Conservation (phyloP, 106 monocot species). For the Allium cepa region DNA sequence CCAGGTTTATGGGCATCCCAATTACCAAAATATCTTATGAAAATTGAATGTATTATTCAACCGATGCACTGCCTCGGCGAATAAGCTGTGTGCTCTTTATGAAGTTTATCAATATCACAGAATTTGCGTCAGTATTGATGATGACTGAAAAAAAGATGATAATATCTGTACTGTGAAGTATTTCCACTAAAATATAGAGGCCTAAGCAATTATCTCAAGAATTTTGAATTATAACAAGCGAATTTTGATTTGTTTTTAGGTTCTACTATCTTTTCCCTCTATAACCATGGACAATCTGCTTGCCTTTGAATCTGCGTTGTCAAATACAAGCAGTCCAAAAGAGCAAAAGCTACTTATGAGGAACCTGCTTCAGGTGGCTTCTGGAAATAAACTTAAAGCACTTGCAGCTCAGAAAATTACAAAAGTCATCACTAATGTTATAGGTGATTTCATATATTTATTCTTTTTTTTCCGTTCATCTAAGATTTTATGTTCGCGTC, state of each 20-base stretch:
- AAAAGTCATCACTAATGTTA: conserved; percentile 85
- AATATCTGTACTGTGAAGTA: too few relatives aligned
- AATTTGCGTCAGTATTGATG: too few relatives aligned
- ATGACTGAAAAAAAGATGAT: too few relatives aligned
- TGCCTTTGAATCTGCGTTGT: conserved; percentile 77
- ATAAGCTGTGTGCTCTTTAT: too few relatives aligned
- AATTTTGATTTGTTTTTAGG: conserved; percentile 29
- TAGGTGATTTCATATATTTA: conserved; percentile 32
- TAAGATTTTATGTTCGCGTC: background rate
- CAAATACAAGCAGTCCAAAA: conserved; percentile 83
- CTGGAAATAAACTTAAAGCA: conserved; percentile 82
- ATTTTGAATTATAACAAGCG: background rate
- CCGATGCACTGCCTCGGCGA: too few relatives aligned
- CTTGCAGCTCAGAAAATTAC: conserved; percentile 65
- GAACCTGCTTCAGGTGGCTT: conserved; percentile 64
- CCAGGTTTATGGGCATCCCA: too few relatives aligned
- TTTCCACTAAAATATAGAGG: too few relatives aligned
- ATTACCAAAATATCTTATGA: too few relatives aligned
- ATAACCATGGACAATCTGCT: conserved; percentile 59
- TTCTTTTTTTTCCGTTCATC: background rate
- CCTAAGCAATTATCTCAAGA: background rate
- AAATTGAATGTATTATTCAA: too few relatives aligned
- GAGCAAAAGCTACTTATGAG: conserved; percentile 87
- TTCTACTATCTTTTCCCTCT: conserved; percentile 70
- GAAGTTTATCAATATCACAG: too few relatives aligned